These are phyloP conservation scores for Chaetomium sp. DNA, from an alignment of 2,329 filamentous ascomycete genomes.

Conservation along the genomic window DNA sequence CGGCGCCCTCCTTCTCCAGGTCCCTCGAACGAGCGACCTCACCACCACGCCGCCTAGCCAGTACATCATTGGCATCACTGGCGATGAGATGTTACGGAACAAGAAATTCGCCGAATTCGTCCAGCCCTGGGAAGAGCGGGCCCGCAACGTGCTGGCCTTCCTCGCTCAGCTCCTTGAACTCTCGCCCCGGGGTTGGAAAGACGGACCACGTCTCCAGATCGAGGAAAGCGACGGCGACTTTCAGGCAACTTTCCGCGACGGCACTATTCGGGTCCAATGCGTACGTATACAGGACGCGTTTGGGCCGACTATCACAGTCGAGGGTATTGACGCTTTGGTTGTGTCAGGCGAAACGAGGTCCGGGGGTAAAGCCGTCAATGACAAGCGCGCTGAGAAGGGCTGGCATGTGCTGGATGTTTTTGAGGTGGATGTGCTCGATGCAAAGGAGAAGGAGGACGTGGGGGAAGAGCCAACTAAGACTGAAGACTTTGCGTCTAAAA, in stretches of 20 bases:
- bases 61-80: constrained; percentile 81
- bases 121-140: constrained; percentile 72
- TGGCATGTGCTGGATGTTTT: constrained; percentile 74
- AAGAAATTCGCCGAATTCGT: constrained; percentile 82
- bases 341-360: constrained; percentile 82
- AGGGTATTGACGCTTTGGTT: constrained; percentile 71
- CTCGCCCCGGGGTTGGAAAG: constrained; percentile 38
- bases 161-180: constrained; percentile 55
- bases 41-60: constrained; percentile 36
- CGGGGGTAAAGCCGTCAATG: constrained; percentile 80
- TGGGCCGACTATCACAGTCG: constrained; percentile 81
- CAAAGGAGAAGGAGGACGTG: constrained; percentile 40
- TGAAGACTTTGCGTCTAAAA: constrained; percentile 70
- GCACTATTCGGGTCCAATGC: constrained; percentile 62
- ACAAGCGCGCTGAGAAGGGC: constrained; percentile 66
- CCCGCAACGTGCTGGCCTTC: constrained; percentile 63
- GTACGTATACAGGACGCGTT: constrained; percentile 83
- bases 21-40: constrained; percentile 34
- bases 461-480: constrained; percentile 32
- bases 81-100: constrained; percentile 75
- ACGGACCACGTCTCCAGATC: constrained; percentile 33
- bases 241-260: constrained; percentile 51
- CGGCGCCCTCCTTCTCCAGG: constrained; percentile 63
- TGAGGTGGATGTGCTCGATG: constrained; percentile 82
- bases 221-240: constrained; percentile 39